Percentiles rank a stretch among this genome's conserved stretches.
Evolutionary conservation across 495 filamentous ascomycete species (phyloP).

Genomic region (Annulohypoxylon moriforme): DNA sequence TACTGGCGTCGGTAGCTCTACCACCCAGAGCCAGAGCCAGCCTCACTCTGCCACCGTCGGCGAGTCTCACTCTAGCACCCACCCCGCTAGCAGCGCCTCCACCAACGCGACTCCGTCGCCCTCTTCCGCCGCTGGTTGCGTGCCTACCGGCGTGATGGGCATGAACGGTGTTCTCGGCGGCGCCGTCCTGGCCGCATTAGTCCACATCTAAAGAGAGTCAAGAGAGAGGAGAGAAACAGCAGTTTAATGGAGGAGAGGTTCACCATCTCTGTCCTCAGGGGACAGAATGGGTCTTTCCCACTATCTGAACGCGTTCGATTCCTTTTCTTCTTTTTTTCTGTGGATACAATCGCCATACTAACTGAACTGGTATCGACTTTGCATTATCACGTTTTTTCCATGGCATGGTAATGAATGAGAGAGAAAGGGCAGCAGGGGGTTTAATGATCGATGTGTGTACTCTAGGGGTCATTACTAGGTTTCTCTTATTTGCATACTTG

Average conservation of each 20-base stretch:
- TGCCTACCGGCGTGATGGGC: constrained; percentile 45
- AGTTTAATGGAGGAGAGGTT: neutral
- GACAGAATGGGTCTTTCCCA: constrained; percentile 20
- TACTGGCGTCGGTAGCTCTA: constrained; percentile 15
- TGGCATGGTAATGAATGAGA: constrained; percentile 34
- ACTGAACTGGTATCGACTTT: constrained; percentile 28
- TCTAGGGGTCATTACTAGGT: constrained; percentile 23
- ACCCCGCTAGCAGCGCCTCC: constrained; percentile 25
- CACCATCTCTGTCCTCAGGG: neutral
- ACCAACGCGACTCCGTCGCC: constrained; percentile 34
- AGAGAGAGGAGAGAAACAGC: constrained; percentile 16
- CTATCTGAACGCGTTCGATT: constrained; percentile 26
- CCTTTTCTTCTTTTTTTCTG: constrained; percentile 41
- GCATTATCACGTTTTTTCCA: constrained; percentile 24
- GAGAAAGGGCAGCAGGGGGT: constrained; percentile 18
- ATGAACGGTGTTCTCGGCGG: constrained; percentile 50
- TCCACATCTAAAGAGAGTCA: constrained; percentile 41
- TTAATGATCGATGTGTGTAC: constrained; percentile 33
- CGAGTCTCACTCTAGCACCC: constrained; percentile 28
- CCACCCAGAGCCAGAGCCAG: constrained; percentile 18
- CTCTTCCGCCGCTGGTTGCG: constrained; percentile 24
- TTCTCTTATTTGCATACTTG: constrained; percentile 40
- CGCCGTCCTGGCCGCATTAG: constrained; percentile 38
- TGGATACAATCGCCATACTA: constrained; percentile 38
- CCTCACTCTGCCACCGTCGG: constrained; percentile 12